Base-by-base conservation (phyloP, 805 yeast genomes). In the Starmerella vitae region DNA sequence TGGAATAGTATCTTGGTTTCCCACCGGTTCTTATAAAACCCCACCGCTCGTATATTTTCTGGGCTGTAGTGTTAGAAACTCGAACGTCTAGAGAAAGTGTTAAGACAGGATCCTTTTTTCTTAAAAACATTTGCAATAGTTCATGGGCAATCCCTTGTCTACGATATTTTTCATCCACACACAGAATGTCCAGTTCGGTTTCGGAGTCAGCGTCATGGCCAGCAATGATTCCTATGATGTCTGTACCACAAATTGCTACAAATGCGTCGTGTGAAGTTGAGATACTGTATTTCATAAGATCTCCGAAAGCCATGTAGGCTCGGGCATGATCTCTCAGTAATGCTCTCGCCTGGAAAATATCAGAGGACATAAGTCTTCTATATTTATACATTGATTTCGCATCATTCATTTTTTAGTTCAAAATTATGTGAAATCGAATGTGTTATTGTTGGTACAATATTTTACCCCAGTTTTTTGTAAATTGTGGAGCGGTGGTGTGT, bases 51-150 rank as follows among this genome's bases (percentile, higher is more conserved):
- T 45, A 45, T 18, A 43, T 29, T 10, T 13, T 21, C 28, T 37
- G 42, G 10, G 49, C 49, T 2, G 15, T 19, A 4, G 18, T 24
- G 31, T 45, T 45, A 4, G 42, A 37, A 4, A 24, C 32, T 5
- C 44, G 39, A 10, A 46, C 47, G 19, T 46, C 43, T n/a, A 46
- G 35, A 4, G 20, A n/a, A 34, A 36, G 38, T 5, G 15, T 2
- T 20, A 24, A 8, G 4, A 24, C 10, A 9, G 26, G 22, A 7
- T 24, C 14, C 12, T 27, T 13, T 17, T 22, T 30, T n/a, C 14
- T 26, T 15, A 46, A 5, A 15, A 46, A 41, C 8, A 10, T 17
- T 7, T 24, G 31, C 5, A 41, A 19, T 10, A 46, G 45, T 25
- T n/a, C 9, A 20, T 27, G 13, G 5, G 43, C 49, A 14, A 30